phyloP scores from a whole-genome alignment of 169 alveolate species.

The Plasmodium adleri region DNA sequence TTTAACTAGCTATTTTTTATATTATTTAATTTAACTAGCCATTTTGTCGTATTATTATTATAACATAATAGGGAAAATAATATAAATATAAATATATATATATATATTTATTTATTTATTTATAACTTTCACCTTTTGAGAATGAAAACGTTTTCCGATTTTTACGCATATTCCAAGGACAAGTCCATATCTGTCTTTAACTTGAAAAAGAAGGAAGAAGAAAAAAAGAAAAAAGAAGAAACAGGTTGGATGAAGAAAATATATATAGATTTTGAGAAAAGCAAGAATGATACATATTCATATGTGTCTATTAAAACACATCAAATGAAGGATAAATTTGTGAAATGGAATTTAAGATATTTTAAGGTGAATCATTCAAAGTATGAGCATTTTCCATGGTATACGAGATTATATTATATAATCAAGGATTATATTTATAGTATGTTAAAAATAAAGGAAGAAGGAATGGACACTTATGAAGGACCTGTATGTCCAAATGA shows the following conservation, averaged over 20 bases:
- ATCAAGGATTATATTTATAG: slow-evolving; percentile 29
- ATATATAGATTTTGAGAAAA: slow-evolving; percentile 31
- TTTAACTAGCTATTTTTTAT: slow-evolving; percentile 1
- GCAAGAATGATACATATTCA: slow-evolving; percentile 25
- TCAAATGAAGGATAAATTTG: slow-evolving; percentile 21
- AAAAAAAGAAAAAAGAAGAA: slow-evolving; percentile 20
- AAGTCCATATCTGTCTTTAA: slow-evolving; percentile 37
- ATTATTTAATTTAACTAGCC: not conserved
- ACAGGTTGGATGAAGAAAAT: slow-evolving; percentile 27
- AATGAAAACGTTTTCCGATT: slow-evolving; percentile 41
- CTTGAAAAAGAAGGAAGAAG: slow-evolving; percentile 38
- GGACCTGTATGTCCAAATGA: not conserved
- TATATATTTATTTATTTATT: not conserved
- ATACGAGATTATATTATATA: slow-evolving; percentile 44
- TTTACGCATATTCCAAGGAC: slow-evolving; percentile 54
- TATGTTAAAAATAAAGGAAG: slow-evolving; percentile 22
- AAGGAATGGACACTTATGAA: not conserved
- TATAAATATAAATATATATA: too few species aligned
- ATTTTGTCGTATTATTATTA: not conserved
- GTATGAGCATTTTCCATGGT: slow-evolving; percentile 64
- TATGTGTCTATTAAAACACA: slow-evolving; percentile 28
- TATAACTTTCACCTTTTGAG: not conserved
- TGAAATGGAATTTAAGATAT: slow-evolving; percentile 6
- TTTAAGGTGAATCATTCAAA: slow-evolving; percentile 35
- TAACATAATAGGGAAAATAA: too few species aligned